Evolutionary conservation across 768 basidiomycete species (phyloP), one percentile per base, ranked within the genome.

Genomic region (Dioszegia hungarica): DNA sequence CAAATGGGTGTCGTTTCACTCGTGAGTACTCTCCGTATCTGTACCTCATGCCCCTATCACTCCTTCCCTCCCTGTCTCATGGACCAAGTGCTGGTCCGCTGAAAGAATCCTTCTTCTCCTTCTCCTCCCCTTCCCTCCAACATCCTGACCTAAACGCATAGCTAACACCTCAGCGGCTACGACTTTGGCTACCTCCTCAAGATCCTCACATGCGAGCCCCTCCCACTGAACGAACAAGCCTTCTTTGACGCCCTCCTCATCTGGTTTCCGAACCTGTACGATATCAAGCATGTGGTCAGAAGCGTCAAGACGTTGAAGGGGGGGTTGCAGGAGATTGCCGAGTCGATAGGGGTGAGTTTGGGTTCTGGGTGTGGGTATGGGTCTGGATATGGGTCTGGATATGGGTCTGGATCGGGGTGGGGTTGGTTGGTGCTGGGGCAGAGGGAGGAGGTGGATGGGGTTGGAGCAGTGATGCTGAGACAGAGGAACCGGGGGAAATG

Each of bases 141-240:
- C 29, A n/a, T 14, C 17, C 5, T 10, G 10, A 14, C 27, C 5
- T 19, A 4, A 43, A 17, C 17, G 5, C 28, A 11, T 20, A 39
- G 44, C 44, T 36, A 41, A 33, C 15, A 1, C 15, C 9, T 3
- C 28, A 57, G 56, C 11, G 95, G 94, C 46, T 98, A 98, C 77
- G 95, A 99, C 77, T 98, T 99, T 78, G 95, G 95, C 33, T 99
- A 98, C 75, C 88, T 99, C 66, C 85, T 99, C 77, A 95, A 94
- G 75, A 82, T 98, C 38, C 82, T 99, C 36, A 80, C 79, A 5
- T 89, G 22, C 60, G 80, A 86, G 68, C 88, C 91, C 41, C 78
- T 98, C 57, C 95, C 95, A 9, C 85, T 86, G 19, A 85, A 85
- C 24, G 95, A 99, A 78, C 87, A 88, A 61, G 82, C 83, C 5